Percentiles rank a stretch among this genome's conserved stretches.
phyloP scores from a whole-genome alignment of 2,329 filamentous ascomycete genomes.

The Pseudonectria foliicola region DNA sequence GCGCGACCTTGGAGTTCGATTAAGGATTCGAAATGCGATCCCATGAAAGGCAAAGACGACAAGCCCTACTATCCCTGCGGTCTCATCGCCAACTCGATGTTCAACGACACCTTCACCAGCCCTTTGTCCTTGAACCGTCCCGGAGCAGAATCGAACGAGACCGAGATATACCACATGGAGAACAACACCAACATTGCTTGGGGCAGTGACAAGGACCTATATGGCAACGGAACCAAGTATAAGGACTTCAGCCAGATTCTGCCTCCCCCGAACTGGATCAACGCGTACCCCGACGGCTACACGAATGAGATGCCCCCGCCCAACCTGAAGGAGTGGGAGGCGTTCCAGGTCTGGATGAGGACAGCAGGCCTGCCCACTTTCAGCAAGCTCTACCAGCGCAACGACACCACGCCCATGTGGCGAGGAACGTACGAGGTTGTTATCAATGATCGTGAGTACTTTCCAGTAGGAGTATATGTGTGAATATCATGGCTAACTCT shows the following conservation, averaged over 20 bases:
- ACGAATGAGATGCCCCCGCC: slow-evolving; percentile 58
- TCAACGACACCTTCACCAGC: slow-evolving; percentile 81
- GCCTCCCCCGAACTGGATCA: slow-evolving; percentile 80
- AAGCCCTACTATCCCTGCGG: slow-evolving; percentile 91
- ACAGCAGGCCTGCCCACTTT: slow-evolving; percentile 90
- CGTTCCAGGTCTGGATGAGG: slow-evolving; percentile 98
- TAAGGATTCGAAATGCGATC: slow-evolving; percentile 63
- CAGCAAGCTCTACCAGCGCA: slow-evolving; percentile 84
- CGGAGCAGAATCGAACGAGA: slow-evolving; percentile 21
- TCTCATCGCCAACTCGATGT: slow-evolving; percentile 90
- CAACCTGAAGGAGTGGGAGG: slow-evolving; percentile 66
- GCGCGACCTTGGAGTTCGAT: slow-evolving; percentile 55
- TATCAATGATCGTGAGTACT: slow-evolving; percentile 67
- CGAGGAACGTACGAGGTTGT: slow-evolving; percentile 68
- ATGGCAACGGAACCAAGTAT: slow-evolving; percentile 59
- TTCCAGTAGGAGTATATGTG: not conserved
- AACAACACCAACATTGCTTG: slow-evolving; percentile 74
- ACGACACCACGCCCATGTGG: slow-evolving; percentile 62
- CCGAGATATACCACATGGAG: slow-evolving; percentile 64
- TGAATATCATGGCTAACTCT: slow-evolving; percentile 7
- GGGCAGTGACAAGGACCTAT: slow-evolving; percentile 74
- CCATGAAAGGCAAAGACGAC: slow-evolving; percentile 50
- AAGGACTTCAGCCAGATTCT: slow-evolving; percentile 52
- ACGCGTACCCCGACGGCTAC: slow-evolving; percentile 65
- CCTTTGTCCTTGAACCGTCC: slow-evolving; percentile 54